Base-by-base conservation (phyloP, 345 rosid species). In the Passiflora organensis region DNA sequence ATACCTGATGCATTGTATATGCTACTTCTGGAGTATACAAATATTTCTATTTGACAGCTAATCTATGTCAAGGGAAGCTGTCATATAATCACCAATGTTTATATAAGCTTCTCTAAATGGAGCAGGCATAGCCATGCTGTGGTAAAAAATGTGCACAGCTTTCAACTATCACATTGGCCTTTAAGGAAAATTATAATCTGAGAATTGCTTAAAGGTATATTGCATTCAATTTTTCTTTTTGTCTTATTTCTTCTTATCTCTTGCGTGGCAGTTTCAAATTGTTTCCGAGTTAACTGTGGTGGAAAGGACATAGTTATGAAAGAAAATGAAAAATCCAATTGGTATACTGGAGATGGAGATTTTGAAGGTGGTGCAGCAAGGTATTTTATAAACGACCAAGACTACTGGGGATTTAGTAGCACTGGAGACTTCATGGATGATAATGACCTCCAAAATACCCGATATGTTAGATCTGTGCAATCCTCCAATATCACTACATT, bases 351-450 rank as follows among this genome's bases (percentile, higher is more conserved):
- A 32, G 69, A 65, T 28, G 47, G 1, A 58, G 38, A 51, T 10
- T 51, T 32, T 43, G 23, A 4, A 1, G 52, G 58, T 43, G 63
- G 69, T 11, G 43, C 69, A 34, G 63, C 63, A 32, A 41, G 13
- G 13, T 23, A 44, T 58, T 57, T 25, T 11, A 39, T 43, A 20
- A 21, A 47, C 51, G 21, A 13, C 28, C 28, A 24, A n/a, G 45
- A 37, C 19, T 37, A 43, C 37, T 65, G 69, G 69, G 69, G 63
- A 22, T 36, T 65, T 36, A 65, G 63, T 38, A 65, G 63, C 47
- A 57, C 69, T 10, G 69, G 69, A 10, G 69, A 65, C 38, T 65
- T 57, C 15, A 19, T 57, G 63, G 69, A 38, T 34, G 69, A 65
- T 37, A 48, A 43, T 2, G 43, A 51, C 32, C 28, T 24, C 38